A percentile compares a stretch with the other conserved stretches of the same genome.
phyloP scores from a whole-genome alignment of 2,329 filamentous ascomycete species.

The Aureobasidium musti region DNA sequence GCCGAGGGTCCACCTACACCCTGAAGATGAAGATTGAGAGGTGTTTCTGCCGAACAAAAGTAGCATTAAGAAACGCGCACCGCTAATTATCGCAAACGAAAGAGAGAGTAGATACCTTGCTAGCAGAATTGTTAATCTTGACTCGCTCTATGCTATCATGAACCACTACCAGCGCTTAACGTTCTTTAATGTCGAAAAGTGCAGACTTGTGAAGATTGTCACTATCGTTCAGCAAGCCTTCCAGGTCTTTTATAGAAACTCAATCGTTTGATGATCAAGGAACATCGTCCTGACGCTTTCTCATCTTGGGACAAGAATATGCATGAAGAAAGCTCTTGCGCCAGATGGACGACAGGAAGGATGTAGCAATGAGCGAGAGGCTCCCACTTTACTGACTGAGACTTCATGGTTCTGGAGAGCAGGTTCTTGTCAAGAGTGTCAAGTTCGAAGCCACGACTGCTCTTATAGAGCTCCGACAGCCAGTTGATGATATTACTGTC shows the following conservation, averaged over 20 bases:
- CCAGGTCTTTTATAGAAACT: neutral
- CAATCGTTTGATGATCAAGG: too few relatives aligned
- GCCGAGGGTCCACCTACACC: slow-evolving; percentile 11
- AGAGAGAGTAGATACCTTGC: neutral
- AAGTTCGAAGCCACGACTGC: slow-evolving; percentile 57
- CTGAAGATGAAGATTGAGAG: neutral
- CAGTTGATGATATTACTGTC: slow-evolving; percentile 47
- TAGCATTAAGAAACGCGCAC: neutral
- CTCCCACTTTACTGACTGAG: slow-evolving; percentile 59
- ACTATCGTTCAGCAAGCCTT: neutral
- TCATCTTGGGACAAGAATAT: too few relatives aligned
- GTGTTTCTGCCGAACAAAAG: neutral
- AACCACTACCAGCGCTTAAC: neutral
- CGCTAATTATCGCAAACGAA: neutral
- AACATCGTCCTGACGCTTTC: too few relatives aligned
- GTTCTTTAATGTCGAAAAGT: neutral
- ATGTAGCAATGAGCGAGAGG: slow-evolving; percentile 53
- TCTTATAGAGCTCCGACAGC: slow-evolving; percentile 48
- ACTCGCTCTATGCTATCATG: neutral
- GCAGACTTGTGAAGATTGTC: neutral
- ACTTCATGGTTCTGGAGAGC: slow-evolving; percentile 52
- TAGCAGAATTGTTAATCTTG: neutral
- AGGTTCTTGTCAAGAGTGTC: slow-evolving; percentile 52
- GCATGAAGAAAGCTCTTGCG: too few relatives aligned
- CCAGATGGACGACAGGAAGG: slow-evolving; percentile 52